A percentile compares a stretch with the other conserved stretches of the same genome.
phyloP scores from a whole-genome alignment of 225 moss, liverwort and hornwort genomes.

The Asterella californica region DNA sequence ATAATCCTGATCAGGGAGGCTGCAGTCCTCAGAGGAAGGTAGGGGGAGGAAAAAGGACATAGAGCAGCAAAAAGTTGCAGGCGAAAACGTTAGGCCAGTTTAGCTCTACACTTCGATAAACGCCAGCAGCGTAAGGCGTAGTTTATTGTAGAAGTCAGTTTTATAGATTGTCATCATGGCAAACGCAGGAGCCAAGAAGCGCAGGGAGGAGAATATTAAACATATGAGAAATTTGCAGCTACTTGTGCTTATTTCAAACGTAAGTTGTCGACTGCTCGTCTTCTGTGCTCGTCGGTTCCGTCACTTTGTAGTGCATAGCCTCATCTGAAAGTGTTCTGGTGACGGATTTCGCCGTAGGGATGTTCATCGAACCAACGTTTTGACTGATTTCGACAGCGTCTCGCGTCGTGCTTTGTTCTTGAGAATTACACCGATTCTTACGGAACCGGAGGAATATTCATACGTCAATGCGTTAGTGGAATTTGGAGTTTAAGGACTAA shows the following conservation, averaged over 20 bases:
- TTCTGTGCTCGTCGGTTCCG: neutral
- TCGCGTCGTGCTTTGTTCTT: neutral
- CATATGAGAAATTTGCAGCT: slow-evolving; percentile 62
- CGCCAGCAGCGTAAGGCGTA: neutral
- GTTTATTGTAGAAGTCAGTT: too few species aligned
- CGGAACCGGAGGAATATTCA: neutral
- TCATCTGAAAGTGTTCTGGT: neutral
- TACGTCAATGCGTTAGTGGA: neutral
- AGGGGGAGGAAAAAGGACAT: neutral
- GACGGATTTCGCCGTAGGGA: neutral
- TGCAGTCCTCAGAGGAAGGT: neutral
- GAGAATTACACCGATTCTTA: neutral
- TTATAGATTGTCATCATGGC: slow-evolving; percentile 52
- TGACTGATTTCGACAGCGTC: neutral
- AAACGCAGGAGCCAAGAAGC: slow-evolving; percentile 96
- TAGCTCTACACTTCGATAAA: neutral
- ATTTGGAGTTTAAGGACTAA: neutral
- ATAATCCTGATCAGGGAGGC: too few species aligned
- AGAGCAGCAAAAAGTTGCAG: neutral
- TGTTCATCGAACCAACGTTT: neutral
- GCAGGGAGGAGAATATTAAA: slow-evolving; percentile 86
- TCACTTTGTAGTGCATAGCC: neutral
- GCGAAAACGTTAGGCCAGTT: neutral
- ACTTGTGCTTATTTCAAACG: slow-evolving; percentile 54
- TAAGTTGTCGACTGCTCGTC: slow-evolving; percentile 7